phyloP scores from a whole-genome alignment of 1,284 basidiomycete species.

The Psilocybe mexicana region DNA sequence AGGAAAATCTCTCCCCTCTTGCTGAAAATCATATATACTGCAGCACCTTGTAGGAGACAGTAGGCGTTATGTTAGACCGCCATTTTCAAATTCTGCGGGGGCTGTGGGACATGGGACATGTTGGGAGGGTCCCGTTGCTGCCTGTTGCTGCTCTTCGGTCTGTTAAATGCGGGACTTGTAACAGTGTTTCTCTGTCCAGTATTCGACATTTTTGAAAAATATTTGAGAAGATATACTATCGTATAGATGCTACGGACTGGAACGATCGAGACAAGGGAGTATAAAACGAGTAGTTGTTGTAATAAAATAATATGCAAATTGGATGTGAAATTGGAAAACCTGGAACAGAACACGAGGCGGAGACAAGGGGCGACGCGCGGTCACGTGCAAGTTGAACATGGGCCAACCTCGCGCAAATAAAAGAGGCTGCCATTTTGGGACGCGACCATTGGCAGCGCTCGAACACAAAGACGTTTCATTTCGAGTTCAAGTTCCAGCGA shows the following conservation, averaged over 20 bases:
- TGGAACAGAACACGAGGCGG: slow-evolving; percentile 15
- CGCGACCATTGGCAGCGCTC: slow-evolving; percentile 12
- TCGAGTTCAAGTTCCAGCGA: slow-evolving; percentile 8
- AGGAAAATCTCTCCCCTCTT: too few species aligned
- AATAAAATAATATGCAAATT: neutral
- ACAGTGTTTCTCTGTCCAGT: slow-evolving; percentile 42
- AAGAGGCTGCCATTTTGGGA: slow-evolving; percentile 19
- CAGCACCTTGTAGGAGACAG: slow-evolving; percentile 39
- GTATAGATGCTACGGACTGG: slow-evolving; percentile 28
- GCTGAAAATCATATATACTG: too few species aligned
- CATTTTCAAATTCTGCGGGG: slow-evolving; percentile 70
- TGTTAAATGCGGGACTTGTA: slow-evolving; percentile 57
- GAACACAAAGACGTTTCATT: slow-evolving; percentile 8
- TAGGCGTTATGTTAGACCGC: slow-evolving; percentile 48
- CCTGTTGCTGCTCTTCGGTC: slow-evolving; percentile 10
- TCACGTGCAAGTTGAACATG: slow-evolving; percentile 48
- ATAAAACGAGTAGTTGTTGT: slow-evolving; percentile 15
- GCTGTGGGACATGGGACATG: slow-evolving; percentile 42
- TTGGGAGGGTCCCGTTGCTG: slow-evolving; percentile 47
- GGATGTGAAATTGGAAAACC: neutral
- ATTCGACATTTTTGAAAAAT: neutral
- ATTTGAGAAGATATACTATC: neutral
- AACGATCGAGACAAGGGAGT: slow-evolving; percentile 34
- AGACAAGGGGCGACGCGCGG: slow-evolving; percentile 29
- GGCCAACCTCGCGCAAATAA: slow-evolving; percentile 36